Conservation (phyloP, 371 early-diverging fungal genomes). For the Batkoa obscura region DNA sequence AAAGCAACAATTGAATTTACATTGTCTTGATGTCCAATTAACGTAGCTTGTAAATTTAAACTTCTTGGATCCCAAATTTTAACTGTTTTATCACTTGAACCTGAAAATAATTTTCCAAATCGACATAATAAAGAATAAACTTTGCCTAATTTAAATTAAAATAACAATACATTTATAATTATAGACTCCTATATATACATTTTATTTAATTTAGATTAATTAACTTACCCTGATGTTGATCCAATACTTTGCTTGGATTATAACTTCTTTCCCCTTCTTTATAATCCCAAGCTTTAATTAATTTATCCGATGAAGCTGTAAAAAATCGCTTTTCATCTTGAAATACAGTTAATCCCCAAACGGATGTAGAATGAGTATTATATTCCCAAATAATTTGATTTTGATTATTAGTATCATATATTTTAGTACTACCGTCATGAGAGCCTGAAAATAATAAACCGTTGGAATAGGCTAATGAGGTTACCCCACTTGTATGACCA, state of each 20-base stretch:
- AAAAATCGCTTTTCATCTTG: constrained; percentile 21
- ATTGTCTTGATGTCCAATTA: constrained; percentile 34
- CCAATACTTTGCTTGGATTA: constrained; percentile 6
- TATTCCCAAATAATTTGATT: constrained; percentile 9
- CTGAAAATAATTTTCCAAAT: constrained; percentile 25
- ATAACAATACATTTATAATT: too few relatives aligned
- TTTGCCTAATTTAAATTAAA: constrained; percentile 20
- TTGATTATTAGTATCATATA: constrained; percentile 1
- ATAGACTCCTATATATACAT: too few relatives aligned
- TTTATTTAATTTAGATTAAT: too few relatives aligned
- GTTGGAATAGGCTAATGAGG: constrained; percentile 26
- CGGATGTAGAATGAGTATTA: constrained; percentile 32
- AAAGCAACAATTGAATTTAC: constrained; percentile 29
- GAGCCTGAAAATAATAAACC: constrained; percentile 29
- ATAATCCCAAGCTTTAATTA: constrained; percentile 27
- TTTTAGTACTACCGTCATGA: constrained; percentile 37
- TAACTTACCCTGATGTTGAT: constrained; percentile 14
- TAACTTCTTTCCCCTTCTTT: constrained; percentile 7
- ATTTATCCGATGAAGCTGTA: constrained; percentile 34
- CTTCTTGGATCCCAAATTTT: constrained; percentile 34
- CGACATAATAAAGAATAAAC: constrained; percentile 26
- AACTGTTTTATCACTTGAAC: constrained; percentile 35
- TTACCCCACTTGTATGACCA: constrained; percentile 31
- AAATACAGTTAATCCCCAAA: constrained; percentile 37
- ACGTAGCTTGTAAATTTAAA: constrained; percentile 24